Base-by-base conservation (phyloP, 1,284 basidiomycete species). In the Cutaneotrichosporon sp. region DNA sequence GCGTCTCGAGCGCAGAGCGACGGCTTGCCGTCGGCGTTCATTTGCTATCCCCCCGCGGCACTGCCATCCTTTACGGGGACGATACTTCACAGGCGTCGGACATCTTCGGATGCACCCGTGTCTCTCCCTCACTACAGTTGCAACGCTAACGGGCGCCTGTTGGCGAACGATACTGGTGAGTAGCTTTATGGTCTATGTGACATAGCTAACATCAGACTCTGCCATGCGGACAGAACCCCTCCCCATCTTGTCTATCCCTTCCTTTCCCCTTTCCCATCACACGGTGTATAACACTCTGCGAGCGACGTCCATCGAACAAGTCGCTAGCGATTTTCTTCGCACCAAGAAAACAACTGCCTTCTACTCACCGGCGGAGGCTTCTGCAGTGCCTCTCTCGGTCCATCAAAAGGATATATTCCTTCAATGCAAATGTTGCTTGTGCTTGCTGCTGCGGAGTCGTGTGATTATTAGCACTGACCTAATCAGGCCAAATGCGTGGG, bases 21-120 rank as follows among this genome's bases (percentile, higher is more conserved):
- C 42, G 57, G 59, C 58, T 53, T 60, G 27, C 33, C 25, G 53
- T 25, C 51, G 58, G 58, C 66, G 66, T 60, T 67, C 27, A 55
- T 67, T 67, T 67, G 66, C 66, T 67, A 67, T 58, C 62, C 49
- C 60, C 58, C 58, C 52, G 56, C 58, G 63, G 63, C 58, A 24
- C 22, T 34, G 24, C 60, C 66, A 54, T 16, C n/a, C 46, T 54
- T 54, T 25, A 67, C 66, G 55, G 58, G 60, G 60, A 54, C 27
- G 60, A 53, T 67, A 67, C 66, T 67, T 67, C 66, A 67, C 66
- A 67, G 66, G 63, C 66, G 66, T 54, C 59, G 66, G 60, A 64
- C 62, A 67, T 47, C 25, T 43, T 54, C 47, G 50, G 51, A 53
- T 53, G 51, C 20, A 53, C 34, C 51, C 10, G 11, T 36, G 55